Evolutionary conservation across 768 basidiomycete species (phyloP).

Genomic region (Galerina marginata): DNA sequence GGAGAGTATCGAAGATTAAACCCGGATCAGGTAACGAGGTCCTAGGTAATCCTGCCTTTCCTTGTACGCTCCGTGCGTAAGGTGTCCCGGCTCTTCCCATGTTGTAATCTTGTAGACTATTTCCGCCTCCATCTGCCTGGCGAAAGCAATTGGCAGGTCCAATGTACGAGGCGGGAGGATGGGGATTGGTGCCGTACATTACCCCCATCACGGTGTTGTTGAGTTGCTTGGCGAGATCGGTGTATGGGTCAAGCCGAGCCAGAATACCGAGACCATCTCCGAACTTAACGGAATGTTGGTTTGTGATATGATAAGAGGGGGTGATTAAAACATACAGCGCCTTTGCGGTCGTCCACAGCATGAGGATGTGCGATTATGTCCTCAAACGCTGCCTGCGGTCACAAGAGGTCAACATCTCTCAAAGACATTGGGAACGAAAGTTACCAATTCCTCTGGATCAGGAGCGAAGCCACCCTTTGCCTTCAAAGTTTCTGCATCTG

Average conservation of each 20-base stretch:
- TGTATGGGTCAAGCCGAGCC: constrained; percentile 14
- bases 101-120: constrained; percentile 49
- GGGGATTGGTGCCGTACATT: constrained; percentile 66
- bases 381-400: constrained; percentile 9
- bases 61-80: constrained; percentile 59
- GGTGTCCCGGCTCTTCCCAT: constrained; percentile 57
- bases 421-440: neutral
- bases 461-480: constrained; percentile 17
- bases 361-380: constrained; percentile 13
- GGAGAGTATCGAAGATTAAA: constrained; percentile 65
- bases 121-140: constrained; percentile 34
- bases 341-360: constrained; percentile 20
- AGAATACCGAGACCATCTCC: constrained; percentile 20
- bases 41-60: constrained; percentile 43
- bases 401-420: neutral
- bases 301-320: neutral
- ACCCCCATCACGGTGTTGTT: constrained; percentile 36
- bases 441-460: constrained; percentile 14
- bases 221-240: constrained; percentile 13
- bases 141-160: constrained; percentile 42
- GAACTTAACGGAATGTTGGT: constrained; percentile 6
- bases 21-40: constrained; percentile 59
- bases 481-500: constrained; percentile 10
- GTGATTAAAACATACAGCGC: constrained; percentile 13
- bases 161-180: constrained; percentile 44